A percentile compares a stretch with the other conserved stretches of the same genome.
Conservation (phyloP, 768 basidiomycete species). For the Leccinellum rugosiceps region DNA sequence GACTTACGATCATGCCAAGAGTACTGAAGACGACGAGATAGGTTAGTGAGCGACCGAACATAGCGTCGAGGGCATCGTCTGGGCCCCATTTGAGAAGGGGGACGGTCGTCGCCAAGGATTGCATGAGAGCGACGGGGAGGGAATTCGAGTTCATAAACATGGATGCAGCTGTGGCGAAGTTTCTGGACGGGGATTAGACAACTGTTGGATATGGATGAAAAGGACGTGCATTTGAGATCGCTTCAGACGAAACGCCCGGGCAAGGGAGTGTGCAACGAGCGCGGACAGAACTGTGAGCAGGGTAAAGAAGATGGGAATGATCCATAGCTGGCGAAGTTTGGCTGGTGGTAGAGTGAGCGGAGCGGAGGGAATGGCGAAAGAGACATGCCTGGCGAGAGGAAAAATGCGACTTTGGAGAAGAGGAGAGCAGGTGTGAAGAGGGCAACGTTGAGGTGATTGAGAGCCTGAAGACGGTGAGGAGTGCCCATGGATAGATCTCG, state of each 20-base stretch:
- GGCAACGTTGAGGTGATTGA: slow-evolving; percentile 81
- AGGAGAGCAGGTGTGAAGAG: slow-evolving; percentile 86
- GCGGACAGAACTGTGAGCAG: slow-evolving; percentile 74
- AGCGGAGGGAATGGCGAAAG: not conserved
- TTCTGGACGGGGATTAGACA: slow-evolving; percentile 37
- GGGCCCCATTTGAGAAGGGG: slow-evolving; percentile 77
- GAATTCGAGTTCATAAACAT: slow-evolving; percentile 97
- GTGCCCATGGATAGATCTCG: not conserved
- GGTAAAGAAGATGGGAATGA: slow-evolving; percentile 82
- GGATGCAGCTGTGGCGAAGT: slow-evolving; percentile 74
- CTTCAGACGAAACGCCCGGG: slow-evolving; percentile 62
- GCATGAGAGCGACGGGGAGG: slow-evolving; percentile 92
- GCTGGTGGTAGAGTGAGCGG: slow-evolving; percentile 34
- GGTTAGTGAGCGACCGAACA: slow-evolving; percentile 87
- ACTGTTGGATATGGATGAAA: not conserved
- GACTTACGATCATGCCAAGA: slow-evolving; percentile 87
- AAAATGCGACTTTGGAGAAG: slow-evolving; percentile 95
- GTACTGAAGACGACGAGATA: slow-evolving; percentile 93
- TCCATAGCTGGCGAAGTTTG: slow-evolving; percentile 79
- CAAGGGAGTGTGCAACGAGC: slow-evolving; percentile 59
- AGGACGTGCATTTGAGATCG: slow-evolving; percentile 68
- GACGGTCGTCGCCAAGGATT: slow-evolving; percentile 81
- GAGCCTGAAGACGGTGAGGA: slow-evolving; percentile 43
- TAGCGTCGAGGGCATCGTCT: slow-evolving; percentile 79
- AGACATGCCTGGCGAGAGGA: slow-evolving; percentile 67